A percentile compares a stretch with the other conserved stretches of the same genome.
phyloP scores from a whole-genome alignment of 2,329 filamentous ascomycete genomes.

The Clonostachys solani region DNA sequence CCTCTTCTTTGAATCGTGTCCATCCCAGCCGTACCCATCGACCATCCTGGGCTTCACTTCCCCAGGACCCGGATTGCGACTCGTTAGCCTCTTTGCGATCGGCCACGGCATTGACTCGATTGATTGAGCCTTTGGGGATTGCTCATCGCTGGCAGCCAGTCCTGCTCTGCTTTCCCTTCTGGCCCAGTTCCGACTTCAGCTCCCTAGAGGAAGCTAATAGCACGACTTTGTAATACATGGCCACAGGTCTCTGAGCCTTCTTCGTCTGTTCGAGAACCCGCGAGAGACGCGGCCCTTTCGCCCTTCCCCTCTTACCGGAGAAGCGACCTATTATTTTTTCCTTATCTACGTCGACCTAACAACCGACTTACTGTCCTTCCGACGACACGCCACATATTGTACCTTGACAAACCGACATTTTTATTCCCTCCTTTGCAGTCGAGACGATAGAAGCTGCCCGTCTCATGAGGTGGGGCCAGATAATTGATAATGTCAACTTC shows the following conservation, averaged over 20 bases:
- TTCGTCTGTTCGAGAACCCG: too few relatives aligned
- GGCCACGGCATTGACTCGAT: too few relatives aligned
- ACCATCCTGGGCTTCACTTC: neutral
- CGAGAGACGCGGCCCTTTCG: neutral
- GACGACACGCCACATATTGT: neutral
- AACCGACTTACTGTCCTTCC: neutral
- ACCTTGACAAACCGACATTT: neutral
- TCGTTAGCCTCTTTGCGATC: neutral
- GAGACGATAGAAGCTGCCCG: slow-evolving; percentile 2
- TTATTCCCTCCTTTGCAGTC: too few relatives aligned
- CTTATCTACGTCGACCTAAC: neutral
- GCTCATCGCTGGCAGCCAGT: too few relatives aligned
- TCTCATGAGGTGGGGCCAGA: slow-evolving; percentile 44
- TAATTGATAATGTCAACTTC: slow-evolving; percentile 94
- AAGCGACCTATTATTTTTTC: neutral
- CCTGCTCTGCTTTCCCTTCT: too few relatives aligned
- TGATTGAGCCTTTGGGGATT: too few relatives aligned
- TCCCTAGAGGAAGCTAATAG: too few relatives aligned
- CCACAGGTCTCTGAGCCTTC: too few relatives aligned
- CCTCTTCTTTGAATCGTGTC: neutral
- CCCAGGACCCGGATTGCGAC: neutral
- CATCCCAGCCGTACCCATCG: neutral
- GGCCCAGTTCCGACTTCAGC: too few relatives aligned
- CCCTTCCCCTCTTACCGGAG: neutral
- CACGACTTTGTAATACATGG: too few relatives aligned